phyloP scores from a whole-genome alignment of 2,329 filamentous ascomycete species.

The Pseudogymnoascus sp. region DNA sequence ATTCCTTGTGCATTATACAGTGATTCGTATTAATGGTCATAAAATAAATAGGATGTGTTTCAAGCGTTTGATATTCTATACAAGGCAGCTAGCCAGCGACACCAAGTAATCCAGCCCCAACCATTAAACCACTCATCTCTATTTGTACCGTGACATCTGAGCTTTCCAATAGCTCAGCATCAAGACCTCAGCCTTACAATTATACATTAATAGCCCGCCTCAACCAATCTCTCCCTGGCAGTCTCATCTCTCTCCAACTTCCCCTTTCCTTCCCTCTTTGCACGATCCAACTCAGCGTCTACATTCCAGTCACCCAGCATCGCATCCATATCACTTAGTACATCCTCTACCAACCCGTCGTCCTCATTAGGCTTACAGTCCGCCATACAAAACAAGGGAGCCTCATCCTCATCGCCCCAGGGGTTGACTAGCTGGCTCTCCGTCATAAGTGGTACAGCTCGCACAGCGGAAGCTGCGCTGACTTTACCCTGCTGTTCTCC shows the following conservation, averaged over 20 bases:
- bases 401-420: neutral
- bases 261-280: neutral
- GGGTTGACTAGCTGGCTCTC: neutral
- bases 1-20: neutral
- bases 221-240: neutral
- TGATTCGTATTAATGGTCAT: neutral
- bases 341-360: neutral
- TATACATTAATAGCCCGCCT: neutral
- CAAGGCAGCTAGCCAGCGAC: neutral
- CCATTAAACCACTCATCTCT: neutral
- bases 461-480: neutral
- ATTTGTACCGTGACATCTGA: neutral
- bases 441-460: neutral
- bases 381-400: neutral
- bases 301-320: constrained; percentile 6
- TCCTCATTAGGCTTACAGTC: neutral
- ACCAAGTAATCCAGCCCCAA: too few relatives aligned
- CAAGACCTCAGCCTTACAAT: neutral
- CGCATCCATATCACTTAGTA: constrained; percentile 1
- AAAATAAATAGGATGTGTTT: neutral
- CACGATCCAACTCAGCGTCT: neutral
- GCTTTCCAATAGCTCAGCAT: neutral
- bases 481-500: neutral
- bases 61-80: neutral
- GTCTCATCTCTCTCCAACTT: neutral